Base-by-base conservation (phyloP, 148 eudicot genomes). In the Nepenthes gracilis region DNA sequence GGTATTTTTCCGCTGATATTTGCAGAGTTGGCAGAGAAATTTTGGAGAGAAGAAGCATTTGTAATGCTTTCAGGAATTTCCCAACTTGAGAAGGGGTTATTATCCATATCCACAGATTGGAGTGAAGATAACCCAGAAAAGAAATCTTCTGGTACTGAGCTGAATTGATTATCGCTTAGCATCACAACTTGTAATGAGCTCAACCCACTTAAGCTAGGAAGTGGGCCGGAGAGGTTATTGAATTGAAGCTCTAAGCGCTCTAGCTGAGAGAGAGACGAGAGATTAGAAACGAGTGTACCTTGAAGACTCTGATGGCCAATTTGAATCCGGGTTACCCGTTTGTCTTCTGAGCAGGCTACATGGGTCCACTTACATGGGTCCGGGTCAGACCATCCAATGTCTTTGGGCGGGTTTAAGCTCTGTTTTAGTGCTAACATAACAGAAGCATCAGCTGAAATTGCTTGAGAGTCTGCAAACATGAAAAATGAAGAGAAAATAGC, bases 281-380 rank as follows among this genome's bases (percentile, higher is more conserved):
- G 77, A 14, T 68, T 71, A 35, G 60, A 15, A 57, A 96, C 93
- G 38, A 91, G 86, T 33, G 76, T 85, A 83, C 97, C 97, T 80
- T 83, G 64, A 33, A 91, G 85, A 66, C 72, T 77, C 12, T 77
- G 84, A 70, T 77, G 92, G 55, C 97, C 97, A 64, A 91, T 80
- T 78, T 91, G 97, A 64, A 91, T 85, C 80, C 93, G 78, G 59
- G 85, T 91, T 32, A 91, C 93, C 72, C 82, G 69, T 13, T 80
- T 87, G 9, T 57, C 78, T 5, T 63, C 74, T 0, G 85, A 70
- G 71, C 97, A 91, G 55, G 1, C 73, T 34, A 91, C 83, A 52
- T 70, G 87, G 50, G 0, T 43, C 97, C 97, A 91, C 43, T 87
- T 83, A 61, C 97, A 91, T 15, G 96, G 97, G 65, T 91, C 87